phyloP scores from a whole-genome alignment of 2,329 filamentous ascomycete genomes.

The Aspergillus quadrilineatus region DNA sequence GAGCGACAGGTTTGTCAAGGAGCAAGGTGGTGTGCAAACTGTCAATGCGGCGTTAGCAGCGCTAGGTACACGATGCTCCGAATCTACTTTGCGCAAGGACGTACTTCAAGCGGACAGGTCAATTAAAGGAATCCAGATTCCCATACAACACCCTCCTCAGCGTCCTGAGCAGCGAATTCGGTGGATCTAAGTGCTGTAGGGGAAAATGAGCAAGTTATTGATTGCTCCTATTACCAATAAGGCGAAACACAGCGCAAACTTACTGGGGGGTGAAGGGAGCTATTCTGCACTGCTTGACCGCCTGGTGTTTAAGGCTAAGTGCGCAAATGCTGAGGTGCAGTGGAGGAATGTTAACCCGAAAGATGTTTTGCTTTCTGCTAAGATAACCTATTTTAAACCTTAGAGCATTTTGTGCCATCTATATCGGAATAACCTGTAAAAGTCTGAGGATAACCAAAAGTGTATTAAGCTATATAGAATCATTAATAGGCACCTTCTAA shows the following conservation, averaged over 20 bases:
- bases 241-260: constrained; percentile 18
- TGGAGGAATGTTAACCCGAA: constrained; percentile 14
- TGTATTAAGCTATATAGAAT: constrained; percentile 14
- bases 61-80: constrained; percentile 2
- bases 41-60: constrained; percentile 9
- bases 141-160: constrained; percentile 5
- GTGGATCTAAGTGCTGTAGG: constrained; percentile 14
- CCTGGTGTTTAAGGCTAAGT: constrained; percentile 21
- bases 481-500: constrained; percentile 9
- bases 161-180: constrained; percentile 4
- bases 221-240: constrained; percentile 5
- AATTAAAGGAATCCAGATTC: constrained; percentile 16
- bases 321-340: neutral
- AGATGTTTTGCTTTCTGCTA: neutral
- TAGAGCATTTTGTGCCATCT: neutral
- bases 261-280: constrained; percentile 18
- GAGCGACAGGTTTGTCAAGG: neutral
- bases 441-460: constrained; percentile 5
- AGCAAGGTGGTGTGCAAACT: constrained; percentile 15
- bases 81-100: constrained; percentile 1
- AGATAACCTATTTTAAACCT: neutral
- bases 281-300: constrained; percentile 33
- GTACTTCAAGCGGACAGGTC: constrained; percentile 16
- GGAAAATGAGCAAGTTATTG: constrained; percentile 7
- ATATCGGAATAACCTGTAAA: neutral